Evolutionary conservation across 805 yeast species (phyloP), one percentile per base, ranked within the genome.

Genomic region (Candida nanaspora): DNA sequence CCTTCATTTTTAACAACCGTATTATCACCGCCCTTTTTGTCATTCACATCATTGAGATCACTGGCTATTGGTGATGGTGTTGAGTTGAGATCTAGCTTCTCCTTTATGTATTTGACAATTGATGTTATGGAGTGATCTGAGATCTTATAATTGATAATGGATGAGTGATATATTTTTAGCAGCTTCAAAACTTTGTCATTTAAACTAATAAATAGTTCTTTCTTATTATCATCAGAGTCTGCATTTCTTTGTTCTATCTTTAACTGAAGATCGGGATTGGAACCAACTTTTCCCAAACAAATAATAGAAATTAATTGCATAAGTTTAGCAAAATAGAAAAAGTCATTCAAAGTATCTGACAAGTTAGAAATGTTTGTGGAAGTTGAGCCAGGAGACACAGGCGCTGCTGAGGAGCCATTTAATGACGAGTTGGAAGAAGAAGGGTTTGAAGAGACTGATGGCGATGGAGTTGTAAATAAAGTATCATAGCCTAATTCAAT

Each of bases 401-500:
- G n/a, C n/a, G n/a, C n/a, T n/a, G n/a, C n/a, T n/a, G n/a, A n/a
- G n/a, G n/a, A n/a, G n/a, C n/a, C n/a, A n/a, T n/a, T 23, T 23
- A 11, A 23, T 23, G 27, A 8, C 27, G 27, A 23, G 27, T 11
- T 23, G 27, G 11, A 11, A 23, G 10, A 7, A 23, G 27, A 7
- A 8, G 27, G 33, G 23, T 41, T 42, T 13, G 46, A 39, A n/a
- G n/a, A n/a, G n/a, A n/a, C n/a, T n/a, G n/a, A n/a, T n/a, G n/a
- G n/a, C n/a, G n/a, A n/a, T n/a, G n/a, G n/a, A n/a, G n/a, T n/a
- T n/a, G n/a, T 6, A 45, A 36, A 28, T 31, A 31, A 31, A 6
- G 22, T 18, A 33, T 50, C 50, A 37, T 52, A 55, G n/a, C 56
- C 52, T 16, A 50, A 41, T 10, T 50, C 40, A 14, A 55, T 39